Conservation (phyloP, 768 basidiomycete genomes). For the Gelatoporia subvermispora region DNA sequence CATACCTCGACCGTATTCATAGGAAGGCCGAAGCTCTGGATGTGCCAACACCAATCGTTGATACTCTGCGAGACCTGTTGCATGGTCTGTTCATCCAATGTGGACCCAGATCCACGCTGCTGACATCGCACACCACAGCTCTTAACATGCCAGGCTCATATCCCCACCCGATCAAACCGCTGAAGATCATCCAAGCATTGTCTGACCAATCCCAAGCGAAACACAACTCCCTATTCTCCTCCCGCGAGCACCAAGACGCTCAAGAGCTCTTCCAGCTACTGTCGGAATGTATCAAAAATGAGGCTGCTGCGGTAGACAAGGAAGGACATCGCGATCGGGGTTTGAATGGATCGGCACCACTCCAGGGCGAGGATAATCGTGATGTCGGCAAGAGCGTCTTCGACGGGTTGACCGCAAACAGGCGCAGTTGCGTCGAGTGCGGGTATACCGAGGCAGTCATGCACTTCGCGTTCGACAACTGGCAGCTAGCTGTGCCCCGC, state of each 20-base stretch:
- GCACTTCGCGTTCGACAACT: slow-evolving; percentile 85
- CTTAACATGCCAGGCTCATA: slow-evolving; percentile 59
- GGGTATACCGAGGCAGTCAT: slow-evolving; percentile 93
- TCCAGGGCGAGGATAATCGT: slow-evolving; percentile 16
- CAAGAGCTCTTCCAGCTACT: slow-evolving; percentile 96
- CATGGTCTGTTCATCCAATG: slow-evolving; percentile 38
- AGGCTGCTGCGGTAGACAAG: slow-evolving; percentile 65
- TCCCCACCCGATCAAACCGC: slow-evolving; percentile 63
- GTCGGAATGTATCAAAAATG: slow-evolving; percentile 85
- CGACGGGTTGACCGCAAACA: slow-evolving; percentile 86
- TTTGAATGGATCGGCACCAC: slow-evolving; percentile 48
- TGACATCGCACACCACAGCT: slow-evolving; percentile 34
- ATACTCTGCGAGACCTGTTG: slow-evolving; percentile 69
- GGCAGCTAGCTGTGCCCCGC: slow-evolving; percentile 73
- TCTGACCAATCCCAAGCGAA: slow-evolving; percentile 48
- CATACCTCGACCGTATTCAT: slow-evolving; percentile 73
- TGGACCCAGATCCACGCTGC: neutral
- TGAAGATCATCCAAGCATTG: slow-evolving; percentile 67
- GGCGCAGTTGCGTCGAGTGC: slow-evolving; percentile 82
- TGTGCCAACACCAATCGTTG: slow-evolving; percentile 82
- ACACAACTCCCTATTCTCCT: slow-evolving; percentile 66
- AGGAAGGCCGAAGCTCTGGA: slow-evolving; percentile 74
- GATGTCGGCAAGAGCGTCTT: slow-evolving; percentile 68
- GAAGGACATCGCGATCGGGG: slow-evolving; percentile 72
- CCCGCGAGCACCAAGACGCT: slow-evolving; percentile 95